phyloP scores from a whole-genome alignment of 345 rosid species.

The Corymbia maculata region DNA sequence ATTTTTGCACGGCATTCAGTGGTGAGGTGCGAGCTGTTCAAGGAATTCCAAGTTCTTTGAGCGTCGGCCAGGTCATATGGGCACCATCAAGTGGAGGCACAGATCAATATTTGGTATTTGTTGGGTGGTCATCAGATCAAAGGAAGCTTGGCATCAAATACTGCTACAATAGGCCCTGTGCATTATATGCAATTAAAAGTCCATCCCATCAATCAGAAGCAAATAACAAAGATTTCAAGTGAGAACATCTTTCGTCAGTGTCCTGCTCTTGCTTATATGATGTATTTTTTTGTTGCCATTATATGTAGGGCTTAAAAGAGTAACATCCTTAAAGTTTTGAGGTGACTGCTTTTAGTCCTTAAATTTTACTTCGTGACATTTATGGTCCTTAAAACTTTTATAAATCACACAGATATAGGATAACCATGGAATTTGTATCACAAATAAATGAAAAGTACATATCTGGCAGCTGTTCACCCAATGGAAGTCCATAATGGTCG shows the following conservation, averaged over 20 bases:
- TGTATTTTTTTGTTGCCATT: neutral
- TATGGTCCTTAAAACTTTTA: neutral
- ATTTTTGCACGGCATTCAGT: conserved; percentile 22
- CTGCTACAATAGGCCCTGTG: conserved; percentile 81
- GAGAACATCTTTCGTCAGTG: conserved; percentile 9
- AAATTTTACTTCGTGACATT: neutral
- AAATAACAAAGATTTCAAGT: conserved; percentile 37
- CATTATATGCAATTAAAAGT: conserved; percentile 47
- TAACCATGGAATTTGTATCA: neutral
- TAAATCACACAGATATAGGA: neutral
- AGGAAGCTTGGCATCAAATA: conserved; percentile 90
- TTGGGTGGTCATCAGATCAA: conserved; percentile 67
- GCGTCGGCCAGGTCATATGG: conserved; percentile 95
- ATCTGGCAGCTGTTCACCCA: neutral
- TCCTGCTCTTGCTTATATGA: neutral
- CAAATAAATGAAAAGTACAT: neutral
- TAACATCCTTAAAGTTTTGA: neutral
- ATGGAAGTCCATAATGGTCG: neutral
- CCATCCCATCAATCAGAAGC: conserved; percentile 19
- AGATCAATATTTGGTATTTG: conserved; percentile 63
- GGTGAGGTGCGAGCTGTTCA: conserved; percentile 57
- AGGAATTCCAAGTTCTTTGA: conserved; percentile 66
- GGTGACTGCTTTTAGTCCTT: neutral
- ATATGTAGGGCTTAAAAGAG: neutral
- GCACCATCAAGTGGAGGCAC: conserved; percentile 39